Conservation (phyloP, 768 basidiomycete species). For the Kwoniella bestiolae region DNA sequence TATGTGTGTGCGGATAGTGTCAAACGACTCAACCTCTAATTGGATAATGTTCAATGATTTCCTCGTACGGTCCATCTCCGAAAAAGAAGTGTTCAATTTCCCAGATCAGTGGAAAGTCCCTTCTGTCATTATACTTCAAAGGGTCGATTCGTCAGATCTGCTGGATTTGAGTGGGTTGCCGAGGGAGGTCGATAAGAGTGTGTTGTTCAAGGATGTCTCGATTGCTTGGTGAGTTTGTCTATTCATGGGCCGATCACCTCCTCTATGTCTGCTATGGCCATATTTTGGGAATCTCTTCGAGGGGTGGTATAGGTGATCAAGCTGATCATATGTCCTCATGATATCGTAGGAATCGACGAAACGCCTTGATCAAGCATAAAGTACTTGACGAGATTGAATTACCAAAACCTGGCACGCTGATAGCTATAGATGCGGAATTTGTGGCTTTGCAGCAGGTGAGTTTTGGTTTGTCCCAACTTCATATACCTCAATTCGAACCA, state of each 20-base stretch:
- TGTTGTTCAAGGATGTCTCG: slow-evolving; percentile 82
- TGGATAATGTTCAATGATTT: slow-evolving; percentile 99
- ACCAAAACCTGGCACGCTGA: slow-evolving; percentile 80
- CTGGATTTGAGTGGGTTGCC: slow-evolving; percentile 73
- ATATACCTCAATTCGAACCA: too few relatives aligned
- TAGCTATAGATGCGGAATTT: slow-evolving; percentile 97
- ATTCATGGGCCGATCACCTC: too few relatives aligned
- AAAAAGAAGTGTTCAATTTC: slow-evolving; percentile 86
- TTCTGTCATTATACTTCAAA: slow-evolving; percentile 86
- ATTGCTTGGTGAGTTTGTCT: slow-evolving; percentile 70
- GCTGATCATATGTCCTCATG: background rate
- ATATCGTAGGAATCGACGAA: slow-evolving; percentile 71
- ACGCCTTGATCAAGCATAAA: slow-evolving; percentile 74
- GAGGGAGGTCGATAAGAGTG: slow-evolving; percentile 69
- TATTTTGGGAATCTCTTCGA: too few relatives aligned
- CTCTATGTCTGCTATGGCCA: too few relatives aligned
- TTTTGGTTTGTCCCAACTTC: too few relatives aligned
- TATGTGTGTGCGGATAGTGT: too few relatives aligned
- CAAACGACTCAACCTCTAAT: slow-evolving; percentile 47
- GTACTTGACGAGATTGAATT: slow-evolving; percentile 73
- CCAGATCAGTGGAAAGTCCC: slow-evolving; percentile 95
- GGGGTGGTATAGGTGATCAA: too few relatives aligned
- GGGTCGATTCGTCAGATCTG: slow-evolving; percentile 65
- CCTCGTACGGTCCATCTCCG: slow-evolving; percentile 77
- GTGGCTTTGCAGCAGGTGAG: slow-evolving; percentile 90